Evolutionary conservation across 2,329 filamentous ascomycete species (phyloP), one percentile per base, ranked within the genome.

Genomic region (Lachnellula subtilissima): DNA sequence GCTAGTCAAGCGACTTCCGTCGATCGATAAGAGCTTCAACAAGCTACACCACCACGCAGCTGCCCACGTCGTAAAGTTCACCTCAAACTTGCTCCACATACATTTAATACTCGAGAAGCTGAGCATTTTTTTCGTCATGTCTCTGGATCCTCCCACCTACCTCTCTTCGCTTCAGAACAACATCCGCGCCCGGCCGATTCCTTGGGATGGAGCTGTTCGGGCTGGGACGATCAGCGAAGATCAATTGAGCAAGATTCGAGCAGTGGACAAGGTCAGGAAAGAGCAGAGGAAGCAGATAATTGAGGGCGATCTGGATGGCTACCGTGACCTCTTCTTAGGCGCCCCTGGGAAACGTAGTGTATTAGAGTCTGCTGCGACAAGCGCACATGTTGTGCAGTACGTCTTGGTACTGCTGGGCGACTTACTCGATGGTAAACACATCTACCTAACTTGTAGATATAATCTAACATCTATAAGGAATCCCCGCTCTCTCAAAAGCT

Each of bases 131-230:
- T 25, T 54, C 58, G 64, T 49, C 45, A 97, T 97, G 92, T 93
- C 91, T 72, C 84, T 96, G 73, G 91, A 97, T 72, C 88, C 91
- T 65, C 92, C 92, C 57, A 89, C 89, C 57, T 97, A 97, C 74
- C 83, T 89, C 63, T 81, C 85, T 71, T 93, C 91, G 65, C 82
- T 97, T 65, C 92, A 96, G 78, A 95, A 90, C 83, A 97, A 97
- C 80, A 96, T 97, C 73, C 90, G 94, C 71, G 88, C 90, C 70
- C 85, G 94, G 65, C 92, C 92, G 63, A 96, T 99, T 75, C 92
- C 93, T 56, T 99, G 94, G 94, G 93, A 97, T 75, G 93, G 93
- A 68, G 92, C 93, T 68, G 91, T 96, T 64, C 85, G 94, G 73
- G 91, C 91, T 66, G 91, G 92, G 73, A 94, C 91, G 69, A 89